Percentiles rank a stretch among this genome's conserved stretches.
phyloP scores from a whole-genome alignment of 1,139 yeast species.

The Yamadazyma sp. region DNA sequence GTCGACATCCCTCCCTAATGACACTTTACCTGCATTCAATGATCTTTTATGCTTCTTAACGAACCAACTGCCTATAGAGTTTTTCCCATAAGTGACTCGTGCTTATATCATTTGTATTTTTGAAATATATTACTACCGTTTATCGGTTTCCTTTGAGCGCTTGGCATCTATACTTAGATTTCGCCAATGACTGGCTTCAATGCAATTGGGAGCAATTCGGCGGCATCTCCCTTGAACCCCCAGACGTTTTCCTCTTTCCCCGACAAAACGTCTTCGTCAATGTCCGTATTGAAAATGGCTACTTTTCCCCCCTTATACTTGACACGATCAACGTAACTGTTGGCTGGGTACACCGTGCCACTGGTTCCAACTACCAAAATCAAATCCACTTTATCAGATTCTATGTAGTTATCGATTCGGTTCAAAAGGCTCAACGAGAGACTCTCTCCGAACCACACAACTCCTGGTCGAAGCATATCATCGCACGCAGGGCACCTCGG shows the following conservation, averaged over 20 bases:
- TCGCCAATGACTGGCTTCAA: conserved; percentile 51
- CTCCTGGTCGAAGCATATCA: conserved; percentile 73
- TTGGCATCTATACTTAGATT: too few species aligned
- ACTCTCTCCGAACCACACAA: conserved; percentile 92
- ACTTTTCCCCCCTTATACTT: conserved; percentile 73
- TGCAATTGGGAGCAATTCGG: conserved; percentile 65
- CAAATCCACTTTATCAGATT: conserved; percentile 59
- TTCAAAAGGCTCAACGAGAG: conserved; percentile 64
- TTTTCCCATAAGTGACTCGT: background rate
- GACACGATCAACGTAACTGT: conserved; percentile 82
- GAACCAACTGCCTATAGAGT: background rate
- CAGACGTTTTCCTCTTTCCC: conserved; percentile 50
- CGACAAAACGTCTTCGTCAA: conserved; percentile 41
- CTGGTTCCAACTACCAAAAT: conserved; percentile 84
- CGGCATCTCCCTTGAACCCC: conserved; percentile 84
- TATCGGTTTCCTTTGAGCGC: background rate
- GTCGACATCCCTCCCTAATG: background rate
- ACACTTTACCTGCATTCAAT: background rate
- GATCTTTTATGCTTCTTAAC: background rate
- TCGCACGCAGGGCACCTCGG: conserved; percentile 78
- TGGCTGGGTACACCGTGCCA: conserved; percentile 87
- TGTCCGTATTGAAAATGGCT: conserved; percentile 78
- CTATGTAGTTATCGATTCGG: conserved; percentile 70
- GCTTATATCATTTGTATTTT: background rate
- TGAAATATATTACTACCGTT: background rate